Evolutionary conservation across 805 yeast species (phyloP), one percentile per base, ranked within the genome.

Genomic region (Ogataea ganodermae): DNA sequence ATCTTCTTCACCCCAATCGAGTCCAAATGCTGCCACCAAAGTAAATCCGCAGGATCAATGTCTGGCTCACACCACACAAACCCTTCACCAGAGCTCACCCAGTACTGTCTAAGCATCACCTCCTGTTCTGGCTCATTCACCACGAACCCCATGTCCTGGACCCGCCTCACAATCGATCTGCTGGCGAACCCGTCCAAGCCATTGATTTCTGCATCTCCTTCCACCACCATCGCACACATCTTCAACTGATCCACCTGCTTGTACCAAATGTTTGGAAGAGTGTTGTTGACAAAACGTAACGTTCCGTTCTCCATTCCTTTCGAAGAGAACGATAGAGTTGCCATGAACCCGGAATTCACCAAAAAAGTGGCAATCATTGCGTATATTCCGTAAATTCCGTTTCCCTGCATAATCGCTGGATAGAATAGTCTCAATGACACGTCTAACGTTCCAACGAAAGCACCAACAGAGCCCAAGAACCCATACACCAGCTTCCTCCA

Each of bases 21-120:
- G 16, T 61, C 55, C 30, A 69, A 46, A 56, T 67, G 69, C 24
- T 60, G 44, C 58, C 62, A 58, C 71, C 70, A 63, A 16, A 62
- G 49, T 14, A 81, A 52, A 17, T 83, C 89, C 0, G 94, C 95
- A 0, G 96, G 96, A 60, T 89, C 96, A 60, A 85, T 86, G 61
- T 88, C 96, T 0, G 96, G 96, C 60, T 88, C 96, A 10, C 79
- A 84, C 96, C 96, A 88, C 50, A 84, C 87, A 60, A 86, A 88
- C 12, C 89, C 90, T 45, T 84, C 91, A 24, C 96, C 96, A 6
- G 89, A 87, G 35, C 85, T 76, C 61, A 87, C 80, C 96, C 96
- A 88, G 67, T 87, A 88, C 56, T 89, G 95, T 60, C 87, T 86
- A 55, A 88, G 57, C 70, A 81, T 73, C 39, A 79, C 61, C 50